Evolutionary conservation across 805 yeast genomes (phyloP), one percentile per base, ranked within the genome.

Genomic region (Kuraishia piskuri): DNA sequence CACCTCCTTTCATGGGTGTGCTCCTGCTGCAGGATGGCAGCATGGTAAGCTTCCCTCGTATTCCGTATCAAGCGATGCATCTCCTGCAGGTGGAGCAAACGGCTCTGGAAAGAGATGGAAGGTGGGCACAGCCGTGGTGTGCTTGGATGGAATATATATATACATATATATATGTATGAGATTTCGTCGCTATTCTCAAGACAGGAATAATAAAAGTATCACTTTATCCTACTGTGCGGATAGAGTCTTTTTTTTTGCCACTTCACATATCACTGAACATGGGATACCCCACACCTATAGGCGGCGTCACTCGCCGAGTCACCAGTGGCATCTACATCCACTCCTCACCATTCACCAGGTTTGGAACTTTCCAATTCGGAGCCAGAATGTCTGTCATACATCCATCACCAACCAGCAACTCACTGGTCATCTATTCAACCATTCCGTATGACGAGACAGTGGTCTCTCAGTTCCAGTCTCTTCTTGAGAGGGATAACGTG

Each of bases 371-470:
- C 19, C 62, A 64, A 17, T 65, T 74, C 37, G 77, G 77, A 21
- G 71, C 68, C 19, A 62, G 78, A 55, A 69, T 71, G 71, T 68
- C 74, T 0, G 58, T 74, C 3, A 60, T 73, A 51, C 64, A 62
- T 22, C 59, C 66, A 8, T 50, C 56, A 9, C 52, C 57, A 1
- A 40, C 63, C 10, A 60, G 66, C 17, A 37, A 54, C 37, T 54
- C 63, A n/a, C 62, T 78, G 47, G 58, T 78, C 8, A 76, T 82
- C n/a, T 82, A 82, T 78, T 74, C 82, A 2, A 78, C 85, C 1
- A 68, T 82, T 36, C 88, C 88, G 1, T 75, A 76, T 58, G 77
- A 81, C 3, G 68, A 69, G 2, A 74, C 69, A 21, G 77, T 78
- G 6, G 68, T 68, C 22, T 66, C 67, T 44, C 72, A 77, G 1